Base-by-base conservation (phyloP, 176 grass and related monocot genomes). In the Poa pratensis region DNA sequence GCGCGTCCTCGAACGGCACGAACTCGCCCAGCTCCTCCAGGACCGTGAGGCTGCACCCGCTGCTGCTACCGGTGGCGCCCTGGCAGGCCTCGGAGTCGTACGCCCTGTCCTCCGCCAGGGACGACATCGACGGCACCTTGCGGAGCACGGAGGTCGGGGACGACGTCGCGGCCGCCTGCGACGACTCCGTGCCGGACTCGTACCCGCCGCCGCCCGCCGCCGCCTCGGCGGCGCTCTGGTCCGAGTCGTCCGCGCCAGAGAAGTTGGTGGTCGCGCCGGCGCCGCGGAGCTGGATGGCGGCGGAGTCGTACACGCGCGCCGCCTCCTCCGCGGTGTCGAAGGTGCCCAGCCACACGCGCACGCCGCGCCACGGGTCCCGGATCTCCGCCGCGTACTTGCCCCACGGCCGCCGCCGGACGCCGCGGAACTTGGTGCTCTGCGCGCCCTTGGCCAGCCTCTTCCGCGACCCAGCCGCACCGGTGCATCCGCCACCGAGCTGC, bases 251-350 rank as follows among this genome's bases (percentile, higher is more conserved):
- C 4, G 34, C 34, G 34, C n/a, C n/a, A n/a, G 42, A 43, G 42
- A 1, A 97, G 82, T 97, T 97, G 64, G 78, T 88, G 11, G 85
- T 89, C 10, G 90, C 79, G 70, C 72, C 57, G 78, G 93, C 62
- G 28, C 91, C 89, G 30, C 93, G 87, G 50, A 95, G 86, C 81
- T 90, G 90, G 46, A 99, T 46, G 34, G 94, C 94, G 1, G 94
- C 94, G 26, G 77, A 75, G 83, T 97, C 94, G 75, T 97, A 97
- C 59, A 92, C 94, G 59, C 88, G 87, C 17, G 94, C 94, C 6
- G 94, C 94, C 83, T 97, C 92, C 92, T 97, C 94, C 7, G 94
- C 94, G 23, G 94, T 97, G 87, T 97, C 88, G 77, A 94, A 97
- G n/a, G 94, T 97, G 51, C 94, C 94, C n/a, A 97, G 89, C 94